These are phyloP conservation scores for Xeromyces bisporus DNA, from an alignment of 495 filamentous ascomycete species.

Conservation along the genomic window DNA sequence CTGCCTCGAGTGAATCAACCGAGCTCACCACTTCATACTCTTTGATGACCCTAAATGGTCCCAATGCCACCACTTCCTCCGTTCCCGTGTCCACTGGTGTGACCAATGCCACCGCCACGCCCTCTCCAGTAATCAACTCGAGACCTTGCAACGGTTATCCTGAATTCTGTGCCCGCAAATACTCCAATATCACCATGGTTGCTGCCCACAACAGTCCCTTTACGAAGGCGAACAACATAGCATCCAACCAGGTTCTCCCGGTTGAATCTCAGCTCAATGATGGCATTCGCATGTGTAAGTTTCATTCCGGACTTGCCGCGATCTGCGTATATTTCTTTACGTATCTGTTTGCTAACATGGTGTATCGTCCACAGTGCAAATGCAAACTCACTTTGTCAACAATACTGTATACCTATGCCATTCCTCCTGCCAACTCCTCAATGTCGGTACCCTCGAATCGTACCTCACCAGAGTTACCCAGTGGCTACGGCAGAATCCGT, in stretches of 20 bases:
- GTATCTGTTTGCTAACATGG: no score
- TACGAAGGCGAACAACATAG: slow-evolving; percentile 45
- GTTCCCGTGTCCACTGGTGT: slow-evolving; percentile 24
- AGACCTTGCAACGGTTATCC: slow-evolving; percentile 72
- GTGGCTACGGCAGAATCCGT: slow-evolving; percentile 66
- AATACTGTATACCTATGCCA: slow-evolving; percentile 50
- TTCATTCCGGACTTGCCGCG: background rate
- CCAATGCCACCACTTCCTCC: slow-evolving; percentile 12
- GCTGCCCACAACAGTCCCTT: slow-evolving; percentile 85
- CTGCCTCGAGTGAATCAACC: slow-evolving; percentile 15
- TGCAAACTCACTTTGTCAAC: slow-evolving; percentile 58
- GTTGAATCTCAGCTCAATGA: slow-evolving; percentile 69
- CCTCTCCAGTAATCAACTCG: slow-evolving; percentile 43
- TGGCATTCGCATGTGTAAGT: slow-evolving; percentile 64
- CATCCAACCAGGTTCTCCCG: slow-evolving; percentile 56
- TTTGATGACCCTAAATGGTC: slow-evolving; percentile 23
- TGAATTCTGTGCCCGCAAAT: slow-evolving; percentile 68
- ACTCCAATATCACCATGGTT: slow-evolving; percentile 79
- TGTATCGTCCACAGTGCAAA: slow-evolving; percentile 41
- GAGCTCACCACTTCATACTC: slow-evolving; percentile 18
- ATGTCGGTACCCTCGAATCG: slow-evolving; percentile 58
- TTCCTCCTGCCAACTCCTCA: slow-evolving; percentile 60
- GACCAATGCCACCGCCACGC: slow-evolving; percentile 20
- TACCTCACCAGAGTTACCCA: slow-evolving; percentile 51
- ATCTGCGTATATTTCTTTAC: no score